A percentile compares a stretch with the other conserved stretches of the same genome.
These are phyloP conservation scores for Chlorella sp. DNA, from an alignment of 139 green algal species.

Conservation along the genomic window DNA sequence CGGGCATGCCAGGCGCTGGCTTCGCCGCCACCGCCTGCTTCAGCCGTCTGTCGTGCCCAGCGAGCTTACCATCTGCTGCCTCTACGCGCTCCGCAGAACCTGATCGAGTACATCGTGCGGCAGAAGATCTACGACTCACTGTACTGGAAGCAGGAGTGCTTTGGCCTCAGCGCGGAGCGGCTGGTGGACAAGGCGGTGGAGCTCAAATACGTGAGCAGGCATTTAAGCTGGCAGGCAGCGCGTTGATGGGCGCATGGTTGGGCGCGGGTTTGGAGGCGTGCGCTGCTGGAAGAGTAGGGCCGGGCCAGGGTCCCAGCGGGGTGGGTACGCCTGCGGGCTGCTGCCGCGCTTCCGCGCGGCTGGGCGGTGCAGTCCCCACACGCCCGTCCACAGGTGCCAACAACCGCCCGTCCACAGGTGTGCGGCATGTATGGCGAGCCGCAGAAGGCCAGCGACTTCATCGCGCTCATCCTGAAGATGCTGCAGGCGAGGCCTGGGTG, in stretches of 20 bases:
- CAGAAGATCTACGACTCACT: conserved; percentile 91
- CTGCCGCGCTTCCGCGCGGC: no score
- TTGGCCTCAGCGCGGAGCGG: conserved; percentile 91
- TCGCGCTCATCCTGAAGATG: conserved; percentile 97
- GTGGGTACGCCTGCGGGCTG: no score
- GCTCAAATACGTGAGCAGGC: conserved; percentile 78
- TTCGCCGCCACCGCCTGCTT: neutral
- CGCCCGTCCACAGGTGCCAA: no score
- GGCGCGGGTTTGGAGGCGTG: no score
- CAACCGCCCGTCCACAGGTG: no score
- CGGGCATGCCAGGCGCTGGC: neutral
- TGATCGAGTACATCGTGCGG: conserved; percentile 91
- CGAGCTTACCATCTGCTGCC: neutral
- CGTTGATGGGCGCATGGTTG: no score
- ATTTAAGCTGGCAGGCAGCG: no score
- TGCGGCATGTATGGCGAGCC: conserved; percentile 89
- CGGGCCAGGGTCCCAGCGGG: no score
- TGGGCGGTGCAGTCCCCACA: no score
- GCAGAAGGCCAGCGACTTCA: conserved; percentile 86
- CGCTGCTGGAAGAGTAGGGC: no score
- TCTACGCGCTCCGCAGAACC: conserved; percentile 80
- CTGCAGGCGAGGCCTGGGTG: no score
- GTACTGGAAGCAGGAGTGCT: conserved; percentile 99
- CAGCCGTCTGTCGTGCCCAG: neutral
- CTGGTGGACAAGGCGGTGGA: conserved; percentile 96